Evolutionary conservation across 1,284 basidiomycete genomes (phyloP), one percentile per base, ranked within the genome.

Genomic region (Austropuccinia psidii): DNA sequence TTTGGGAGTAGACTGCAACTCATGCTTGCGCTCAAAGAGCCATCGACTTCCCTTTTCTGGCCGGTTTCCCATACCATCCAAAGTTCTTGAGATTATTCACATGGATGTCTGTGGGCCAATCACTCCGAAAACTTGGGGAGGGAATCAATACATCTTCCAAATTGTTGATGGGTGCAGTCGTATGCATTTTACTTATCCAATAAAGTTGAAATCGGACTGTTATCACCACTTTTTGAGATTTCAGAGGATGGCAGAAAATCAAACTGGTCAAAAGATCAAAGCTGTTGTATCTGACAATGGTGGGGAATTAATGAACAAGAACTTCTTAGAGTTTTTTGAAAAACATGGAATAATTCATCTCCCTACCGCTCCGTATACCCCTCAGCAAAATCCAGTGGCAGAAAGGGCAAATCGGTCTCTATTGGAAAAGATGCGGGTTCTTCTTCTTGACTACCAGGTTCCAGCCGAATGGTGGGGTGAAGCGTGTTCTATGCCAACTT

Each of bases 71-170:
- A 72, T 19, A 0, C 47, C 58, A 24, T 11, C 17, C 24, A 9
- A 52, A 2, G 33, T 47, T 7, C 27, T 72, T 4, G 57, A 50
- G 15, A 35, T 45, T 7, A 29, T 61, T n/a, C 68, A 72, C 47
- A 72, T 60, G 55, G 68, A 70, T 43, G 31, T 70, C 5, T 60
- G 67, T 47, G 54, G 67, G 6, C 52, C 52, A 11, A 69, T 66
- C 33, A 52, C 15, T 1, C 64, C 64, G 24, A 49, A 29, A 19
- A 50, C 31, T 2, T 2, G 11, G 6, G 45, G 49, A 8, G 64
- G 64, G 7, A 66, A 66, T 66, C 45, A 24, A 2, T 66, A 66
- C 24, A 50, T 66, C 33, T 35, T 66, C 21, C 50, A 66, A 35
- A 66, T 66, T 15, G 33, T 52, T 27, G 49, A 66, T 24, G 54